Percentiles rank a stretch among this genome's conserved stretches.
These are phyloP conservation scores for Fusarium xylarioides DNA, from an alignment of 2,329 filamentous ascomycete species.

Conservation along the genomic window DNA sequence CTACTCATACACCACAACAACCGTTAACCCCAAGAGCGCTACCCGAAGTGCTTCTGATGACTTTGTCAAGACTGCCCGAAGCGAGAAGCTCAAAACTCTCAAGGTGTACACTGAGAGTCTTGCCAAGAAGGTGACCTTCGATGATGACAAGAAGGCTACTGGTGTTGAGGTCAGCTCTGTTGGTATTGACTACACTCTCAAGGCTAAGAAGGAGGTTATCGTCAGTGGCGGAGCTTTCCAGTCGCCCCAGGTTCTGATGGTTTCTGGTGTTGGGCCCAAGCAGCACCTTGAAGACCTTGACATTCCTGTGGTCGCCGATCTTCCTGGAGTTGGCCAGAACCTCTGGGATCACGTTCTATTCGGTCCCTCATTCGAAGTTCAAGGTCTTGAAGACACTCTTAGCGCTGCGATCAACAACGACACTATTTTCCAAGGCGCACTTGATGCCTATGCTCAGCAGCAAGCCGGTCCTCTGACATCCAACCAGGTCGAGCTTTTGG, in stretches of 20 bases:
- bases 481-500: constrained; percentile 38
- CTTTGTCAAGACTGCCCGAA: constrained; percentile 41
- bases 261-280: constrained; percentile 33
- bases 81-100: constrained; percentile 44
- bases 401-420: constrained; percentile 32
- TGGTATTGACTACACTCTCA: constrained; percentile 28
- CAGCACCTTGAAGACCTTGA: constrained; percentile 8
- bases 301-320: constrained; percentile 19
- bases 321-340: constrained; percentile 35
- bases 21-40: constrained; percentile 27
- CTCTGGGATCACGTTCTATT: constrained; percentile 35
- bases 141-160: constrained; percentile 49
- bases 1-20: constrained; percentile 38
- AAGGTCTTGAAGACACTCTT: constrained; percentile 38
- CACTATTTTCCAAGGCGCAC: constrained; percentile 15
- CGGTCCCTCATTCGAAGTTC: constrained; percentile 27
- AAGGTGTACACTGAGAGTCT: constrained; percentile 53
- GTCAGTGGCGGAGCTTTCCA: constrained; percentile 31
- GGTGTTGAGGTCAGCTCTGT: constrained; percentile 46
- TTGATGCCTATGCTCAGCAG: constrained; percentile 23
- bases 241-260: constrained; percentile 35
- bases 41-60: constrained; percentile 42
- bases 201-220: constrained; percentile 30
- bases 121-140: constrained; percentile 57
- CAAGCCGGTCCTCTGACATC: constrained; percentile 35